phyloP scores from a whole-genome alignment of 306 rosid species.

The Elaeagnus macrophylla region DNA sequence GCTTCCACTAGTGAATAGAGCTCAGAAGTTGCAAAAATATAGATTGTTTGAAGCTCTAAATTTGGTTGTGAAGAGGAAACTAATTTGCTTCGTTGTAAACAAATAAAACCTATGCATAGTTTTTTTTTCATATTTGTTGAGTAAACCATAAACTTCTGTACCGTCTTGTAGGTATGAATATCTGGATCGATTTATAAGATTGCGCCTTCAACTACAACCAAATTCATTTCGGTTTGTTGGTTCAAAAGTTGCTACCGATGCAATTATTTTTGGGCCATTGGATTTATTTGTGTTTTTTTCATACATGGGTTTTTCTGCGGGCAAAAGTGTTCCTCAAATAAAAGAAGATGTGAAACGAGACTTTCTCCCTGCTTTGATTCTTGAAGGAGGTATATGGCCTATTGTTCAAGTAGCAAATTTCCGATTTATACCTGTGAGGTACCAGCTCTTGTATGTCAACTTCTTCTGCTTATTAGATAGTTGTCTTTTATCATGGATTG shows the following conservation, averaged over 20 bases:
- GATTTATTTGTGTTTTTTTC: constrained; percentile 66
- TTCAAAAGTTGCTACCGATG: constrained; percentile 68
- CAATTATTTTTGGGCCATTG: constrained; percentile 62
- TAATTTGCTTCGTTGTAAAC: not conserved
- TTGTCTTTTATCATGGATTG: constrained; percentile 83
- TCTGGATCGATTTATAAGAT: constrained; percentile 57
- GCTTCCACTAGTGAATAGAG: not conserved
- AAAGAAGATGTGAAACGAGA: constrained; percentile 84
- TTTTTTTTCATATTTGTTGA: not conserved
- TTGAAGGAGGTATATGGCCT: constrained; percentile 86
- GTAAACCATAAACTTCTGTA: constrained; percentile 3
- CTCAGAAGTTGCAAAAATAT: not conserved
- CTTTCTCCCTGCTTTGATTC: constrained; percentile 63
- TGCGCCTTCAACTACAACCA: constrained; percentile 41
- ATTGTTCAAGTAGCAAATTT: constrained; percentile 70
- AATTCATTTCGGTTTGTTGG: constrained; percentile 74
- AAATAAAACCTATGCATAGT: not conserved
- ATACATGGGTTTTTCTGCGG: constrained; percentile 70
- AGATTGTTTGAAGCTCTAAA: constrained; percentile 3
- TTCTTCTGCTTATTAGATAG: constrained; percentile 82
- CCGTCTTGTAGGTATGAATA: constrained; percentile 64
- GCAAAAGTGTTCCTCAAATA: constrained; percentile 63
- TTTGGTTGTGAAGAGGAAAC: not conserved
- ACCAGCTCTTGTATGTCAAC: constrained; percentile 88
- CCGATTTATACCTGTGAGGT: constrained; percentile 66